These are phyloP conservation scores for Rhododendron ovatum DNA, from an alignment of 148 eudicot species.

Conservation along the genomic window DNA sequence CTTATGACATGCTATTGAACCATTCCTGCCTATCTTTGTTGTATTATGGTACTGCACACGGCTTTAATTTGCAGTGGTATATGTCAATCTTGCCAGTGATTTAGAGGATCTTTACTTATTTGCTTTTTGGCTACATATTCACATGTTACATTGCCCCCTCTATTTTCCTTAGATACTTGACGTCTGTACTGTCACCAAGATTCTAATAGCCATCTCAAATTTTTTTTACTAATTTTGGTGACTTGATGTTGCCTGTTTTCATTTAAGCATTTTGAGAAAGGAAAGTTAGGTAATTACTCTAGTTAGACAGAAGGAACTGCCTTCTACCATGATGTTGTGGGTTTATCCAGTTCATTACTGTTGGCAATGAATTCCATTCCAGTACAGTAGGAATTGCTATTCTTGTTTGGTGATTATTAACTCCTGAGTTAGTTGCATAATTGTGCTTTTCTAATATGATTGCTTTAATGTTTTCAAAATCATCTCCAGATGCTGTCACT, in stretches of 20 bases:
- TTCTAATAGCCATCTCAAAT: neutral
- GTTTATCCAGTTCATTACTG: neutral
- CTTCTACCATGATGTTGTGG: neutral
- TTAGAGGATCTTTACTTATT: neutral
- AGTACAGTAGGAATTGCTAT: neutral
- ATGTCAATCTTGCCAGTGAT: neutral
- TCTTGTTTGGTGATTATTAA: neutral
- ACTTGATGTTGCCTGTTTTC: neutral
- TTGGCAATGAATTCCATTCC: neutral
- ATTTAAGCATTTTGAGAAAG: neutral
- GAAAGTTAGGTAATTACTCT: neutral
- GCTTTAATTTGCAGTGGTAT: neutral
- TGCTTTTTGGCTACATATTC: neutral
- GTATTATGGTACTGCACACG: neutral
- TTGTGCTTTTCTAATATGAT: neutral
- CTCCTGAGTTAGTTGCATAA: neutral
- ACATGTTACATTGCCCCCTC: neutral
- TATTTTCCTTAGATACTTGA: neutral
- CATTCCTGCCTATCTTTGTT: neutral
- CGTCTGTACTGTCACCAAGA: neutral
- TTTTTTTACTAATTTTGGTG: neutral
- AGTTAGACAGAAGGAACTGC: neutral
- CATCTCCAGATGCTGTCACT: constrained; percentile 55
- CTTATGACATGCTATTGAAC: neutral
- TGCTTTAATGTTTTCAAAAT: constrained; percentile 6